Evolutionary conservation across 1,284 basidiomycete genomes (phyloP).

Genomic region (Phylloboletellus chloephorus): DNA sequence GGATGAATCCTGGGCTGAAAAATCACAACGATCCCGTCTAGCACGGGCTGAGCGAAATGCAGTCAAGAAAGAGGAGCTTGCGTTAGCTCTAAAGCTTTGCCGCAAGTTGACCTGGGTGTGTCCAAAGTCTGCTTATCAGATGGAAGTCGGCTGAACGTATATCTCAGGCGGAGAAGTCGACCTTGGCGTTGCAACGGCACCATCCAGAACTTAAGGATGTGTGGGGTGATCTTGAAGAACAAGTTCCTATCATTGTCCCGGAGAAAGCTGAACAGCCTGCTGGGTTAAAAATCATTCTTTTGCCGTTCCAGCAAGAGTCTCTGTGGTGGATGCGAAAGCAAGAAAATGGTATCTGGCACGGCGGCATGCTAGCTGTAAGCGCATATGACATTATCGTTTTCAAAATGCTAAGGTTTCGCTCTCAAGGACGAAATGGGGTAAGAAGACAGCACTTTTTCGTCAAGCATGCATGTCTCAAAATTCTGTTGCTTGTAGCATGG

Average conservation of each 20-base stretch:
- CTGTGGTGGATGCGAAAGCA: slow-evolving; percentile 95
- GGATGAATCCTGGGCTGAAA: slow-evolving; percentile 12
- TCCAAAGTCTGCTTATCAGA: slow-evolving; percentile 5
- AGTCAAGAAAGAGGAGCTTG: slow-evolving; percentile 45
- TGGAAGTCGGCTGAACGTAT: neutral
- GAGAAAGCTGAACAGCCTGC: slow-evolving; percentile 73
- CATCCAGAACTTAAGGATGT: slow-evolving; percentile 78
- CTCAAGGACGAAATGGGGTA: slow-evolving; percentile 86
- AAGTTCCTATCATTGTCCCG: slow-evolving; percentile 61
- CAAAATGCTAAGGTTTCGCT: slow-evolving; percentile 3
- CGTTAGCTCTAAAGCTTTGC: slow-evolving; percentile 51
- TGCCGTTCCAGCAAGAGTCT: slow-evolving; percentile 89
- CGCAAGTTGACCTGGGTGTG: slow-evolving; percentile 65
- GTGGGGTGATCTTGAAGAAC: slow-evolving; percentile 82
- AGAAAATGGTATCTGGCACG: slow-evolving; percentile 83
- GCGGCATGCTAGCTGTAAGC: slow-evolving; percentile 88
- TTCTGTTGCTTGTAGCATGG: slow-evolving; percentile 63
- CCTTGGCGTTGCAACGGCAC: slow-evolving; percentile 56
- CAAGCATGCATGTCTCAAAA: slow-evolving; percentile 5
- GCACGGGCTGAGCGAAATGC: slow-evolving; percentile 27
- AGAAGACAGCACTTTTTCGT: slow-evolving; percentile 16
- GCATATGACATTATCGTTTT: slow-evolving; percentile 1
- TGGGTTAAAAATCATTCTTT: slow-evolving; percentile 67
- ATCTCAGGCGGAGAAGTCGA: slow-evolving; percentile 68
- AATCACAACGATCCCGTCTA: slow-evolving; percentile 7